Evolutionary conservation across 1,284 basidiomycete species (phyloP).

Genomic region (Trichosporon ovoides): DNA sequence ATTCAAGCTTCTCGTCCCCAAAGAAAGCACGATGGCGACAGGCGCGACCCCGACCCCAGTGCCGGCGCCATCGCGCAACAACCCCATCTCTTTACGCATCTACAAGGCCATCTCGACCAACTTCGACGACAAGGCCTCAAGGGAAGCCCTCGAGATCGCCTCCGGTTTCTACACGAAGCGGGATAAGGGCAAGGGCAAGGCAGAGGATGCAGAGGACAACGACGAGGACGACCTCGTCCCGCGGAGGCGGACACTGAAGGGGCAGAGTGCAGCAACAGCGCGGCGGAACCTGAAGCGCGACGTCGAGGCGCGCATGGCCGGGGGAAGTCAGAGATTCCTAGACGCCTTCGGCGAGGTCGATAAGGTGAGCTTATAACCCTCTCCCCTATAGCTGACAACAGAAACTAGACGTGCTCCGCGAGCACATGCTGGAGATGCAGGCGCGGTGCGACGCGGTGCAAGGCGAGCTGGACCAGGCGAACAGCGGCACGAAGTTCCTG

Average conservation of each 20-base stretch:
- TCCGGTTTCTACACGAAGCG: slow-evolving; percentile 61
- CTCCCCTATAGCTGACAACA: slow-evolving; percentile 40
- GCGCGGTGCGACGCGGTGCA: slow-evolving; percentile 76
- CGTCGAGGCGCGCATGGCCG: slow-evolving; percentile 71
- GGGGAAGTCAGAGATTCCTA: slow-evolving; percentile 74
- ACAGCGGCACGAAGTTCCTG: slow-evolving; percentile 71
- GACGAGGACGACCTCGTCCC: slow-evolving; percentile 22
- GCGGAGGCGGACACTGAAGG: slow-evolving; percentile 36
- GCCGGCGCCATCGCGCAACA: slow-evolving; percentile 37
- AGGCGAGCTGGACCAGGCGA: slow-evolving; percentile 66
- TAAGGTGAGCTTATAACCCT: slow-evolving; percentile 56
- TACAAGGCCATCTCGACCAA: slow-evolving; percentile 77
- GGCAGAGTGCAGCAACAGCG: slow-evolving; percentile 55
- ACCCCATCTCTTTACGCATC: slow-evolving; percentile 72
- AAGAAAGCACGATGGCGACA: neutral
- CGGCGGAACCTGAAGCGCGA: slow-evolving; percentile 74
- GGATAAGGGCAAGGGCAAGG: slow-evolving; percentile 10
- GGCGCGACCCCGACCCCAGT: slow-evolving; percentile 20
- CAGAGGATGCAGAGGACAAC: slow-evolving; percentile 2
- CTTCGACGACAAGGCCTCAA: slow-evolving; percentile 72
- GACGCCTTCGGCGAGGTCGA: slow-evolving; percentile 79
- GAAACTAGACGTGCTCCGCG: slow-evolving; percentile 73
- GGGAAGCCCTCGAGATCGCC: slow-evolving; percentile 74
- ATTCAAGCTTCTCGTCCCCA: too few species aligned
- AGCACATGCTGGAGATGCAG: slow-evolving; percentile 71